Base-by-base conservation (phyloP, 352 stramenopile genomes). In the Peronospora destructor region DNA sequence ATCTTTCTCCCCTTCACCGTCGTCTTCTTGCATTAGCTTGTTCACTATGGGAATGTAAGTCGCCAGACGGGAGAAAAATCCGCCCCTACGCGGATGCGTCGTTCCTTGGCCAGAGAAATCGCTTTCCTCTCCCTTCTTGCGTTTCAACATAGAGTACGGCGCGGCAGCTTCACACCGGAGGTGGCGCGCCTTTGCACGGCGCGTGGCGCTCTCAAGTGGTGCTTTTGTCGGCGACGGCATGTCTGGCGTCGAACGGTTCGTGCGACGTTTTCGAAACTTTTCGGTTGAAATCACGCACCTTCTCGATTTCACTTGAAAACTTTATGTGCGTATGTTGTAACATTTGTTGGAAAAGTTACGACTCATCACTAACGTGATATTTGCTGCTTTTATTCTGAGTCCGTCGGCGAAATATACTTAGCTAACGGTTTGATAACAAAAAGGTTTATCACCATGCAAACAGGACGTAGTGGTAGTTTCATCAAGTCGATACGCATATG, bases 41-140 rank as follows among this genome's bases (percentile, higher is more conserved):
- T 64, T 68, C 11, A 86, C 67, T 4, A 89, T 58, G 33, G 78
- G 78, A n/a, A 90, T 59, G 44, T 76, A 80, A 36, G 76, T 84
- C 23, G 84, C 69, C 5, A 87, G 46, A 1, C 76, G 76, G 11
- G 75, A 70, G 25, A 87, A 82, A 26, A 87, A 55, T 5, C 66
- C 59, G 37, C 49, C 45, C 12, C 37, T 53, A 21, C 35, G 56
- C 37, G 49, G 9, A 13, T 35, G 23, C 8, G 39, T 16, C n/a
- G 44, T 52, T 32, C 52, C 29, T 1, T 3, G 35, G n/a, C 17
- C 46, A 19, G 53, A 56, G 25, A 64, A 64, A 45, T 43, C 53
- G 14, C 26, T 33, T 23, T 45, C 30, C 12, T 57, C 39, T 12
- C 66, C 59, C 1, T 66, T 56, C 8, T 61, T 53, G 4, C 53